Percentiles rank a stretch among this genome's conserved stretches.
Evolutionary conservation across 441 rosid species (phyloP).

Genomic region (Theobroma grandiflorum): DNA sequence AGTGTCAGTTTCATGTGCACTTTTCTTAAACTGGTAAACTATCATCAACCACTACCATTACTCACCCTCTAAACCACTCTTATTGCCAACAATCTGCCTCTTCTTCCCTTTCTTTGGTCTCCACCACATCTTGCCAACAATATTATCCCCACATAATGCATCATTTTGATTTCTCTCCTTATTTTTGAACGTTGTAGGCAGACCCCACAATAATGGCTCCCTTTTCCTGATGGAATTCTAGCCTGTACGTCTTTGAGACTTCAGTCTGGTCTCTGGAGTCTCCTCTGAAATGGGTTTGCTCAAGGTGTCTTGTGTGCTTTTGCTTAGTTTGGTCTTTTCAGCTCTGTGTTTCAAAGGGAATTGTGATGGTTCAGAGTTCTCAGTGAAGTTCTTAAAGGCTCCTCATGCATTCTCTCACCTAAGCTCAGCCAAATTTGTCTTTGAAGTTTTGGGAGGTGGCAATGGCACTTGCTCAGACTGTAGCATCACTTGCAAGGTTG

Average conservation of each 20-base stretch:
- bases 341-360: constrained; percentile 40
- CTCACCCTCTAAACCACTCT: constrained; percentile 24
- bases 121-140: constrained; percentile 20
- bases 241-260: constrained; percentile 29
- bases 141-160: constrained; percentile 22
- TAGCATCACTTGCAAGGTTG: constrained; percentile 72
- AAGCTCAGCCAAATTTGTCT: constrained; percentile 68
- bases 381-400: constrained; percentile 73
- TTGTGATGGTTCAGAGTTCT: constrained; percentile 54
- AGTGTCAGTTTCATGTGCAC: constrained; percentile 52
- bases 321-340: constrained; percentile 49
- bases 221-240: constrained; percentile 32
- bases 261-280: constrained; percentile 21
- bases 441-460: constrained; percentile 59
- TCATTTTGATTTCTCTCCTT: constrained; percentile 2
- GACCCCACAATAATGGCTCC: constrained; percentile 30
- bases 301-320: constrained; percentile 47
- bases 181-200: not conserved
- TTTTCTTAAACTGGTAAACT: constrained; percentile 35
- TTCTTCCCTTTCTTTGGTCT: constrained; percentile 20
- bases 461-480: constrained; percentile 61
- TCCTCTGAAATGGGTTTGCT: constrained; percentile 52
- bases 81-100: not conserved
- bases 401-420: constrained; percentile 68
- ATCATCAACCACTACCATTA: constrained; percentile 34